A percentile compares a stretch with the other conserved stretches of the same genome.
phyloP scores from a whole-genome alignment of 1,284 basidiomycete species.

The Pulveroboletus ridleyi region DNA sequence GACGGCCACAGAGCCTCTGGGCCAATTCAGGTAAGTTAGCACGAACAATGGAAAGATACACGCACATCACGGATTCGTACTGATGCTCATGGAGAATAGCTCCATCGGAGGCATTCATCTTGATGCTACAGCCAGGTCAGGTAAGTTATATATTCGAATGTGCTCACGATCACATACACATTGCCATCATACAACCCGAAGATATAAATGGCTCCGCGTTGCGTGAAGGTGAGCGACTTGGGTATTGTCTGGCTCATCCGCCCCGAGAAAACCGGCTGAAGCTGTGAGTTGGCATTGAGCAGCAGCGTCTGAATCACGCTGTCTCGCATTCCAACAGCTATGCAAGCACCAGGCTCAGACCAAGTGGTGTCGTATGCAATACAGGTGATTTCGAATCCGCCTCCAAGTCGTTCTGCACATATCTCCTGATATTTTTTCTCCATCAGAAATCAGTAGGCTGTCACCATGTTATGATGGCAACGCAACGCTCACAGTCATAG shows the following conservation, averaged over 20 bases:
- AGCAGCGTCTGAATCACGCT: constrained; percentile 14
- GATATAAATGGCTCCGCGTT: constrained; percentile 2
- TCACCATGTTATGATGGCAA: no score
- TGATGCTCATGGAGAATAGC: constrained; percentile 10
- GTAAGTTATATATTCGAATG: no score
- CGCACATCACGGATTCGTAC: constrained; percentile 21
- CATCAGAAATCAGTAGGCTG: neutral
- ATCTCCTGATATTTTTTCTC: constrained; percentile 20
- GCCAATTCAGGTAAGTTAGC: neutral
- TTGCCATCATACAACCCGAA: constrained; percentile 22
- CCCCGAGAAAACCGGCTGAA: constrained; percentile 18
- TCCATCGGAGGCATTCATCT: constrained; percentile 13
- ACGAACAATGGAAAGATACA: neutral
- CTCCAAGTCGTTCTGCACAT: constrained; percentile 15
- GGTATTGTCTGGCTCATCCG: constrained; percentile 11
- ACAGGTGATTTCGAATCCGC: constrained; percentile 22
- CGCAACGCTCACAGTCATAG: constrained; percentile 3
- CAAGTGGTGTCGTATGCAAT: constrained; percentile 2
- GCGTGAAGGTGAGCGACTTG: constrained; percentile 17
- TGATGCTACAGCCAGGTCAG: constrained; percentile 10
- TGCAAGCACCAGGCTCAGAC: neutral
- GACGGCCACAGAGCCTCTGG: constrained; percentile 7
- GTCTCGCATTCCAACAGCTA: constrained; percentile 19
- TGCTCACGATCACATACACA: constrained; percentile 13
- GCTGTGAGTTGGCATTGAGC: constrained; percentile 18